Percentiles rank a stretch among this genome's conserved stretches.
Evolutionary conservation across 1,284 basidiomycete species (phyloP).

Genomic region (Moesziomyces sp.): DNA sequence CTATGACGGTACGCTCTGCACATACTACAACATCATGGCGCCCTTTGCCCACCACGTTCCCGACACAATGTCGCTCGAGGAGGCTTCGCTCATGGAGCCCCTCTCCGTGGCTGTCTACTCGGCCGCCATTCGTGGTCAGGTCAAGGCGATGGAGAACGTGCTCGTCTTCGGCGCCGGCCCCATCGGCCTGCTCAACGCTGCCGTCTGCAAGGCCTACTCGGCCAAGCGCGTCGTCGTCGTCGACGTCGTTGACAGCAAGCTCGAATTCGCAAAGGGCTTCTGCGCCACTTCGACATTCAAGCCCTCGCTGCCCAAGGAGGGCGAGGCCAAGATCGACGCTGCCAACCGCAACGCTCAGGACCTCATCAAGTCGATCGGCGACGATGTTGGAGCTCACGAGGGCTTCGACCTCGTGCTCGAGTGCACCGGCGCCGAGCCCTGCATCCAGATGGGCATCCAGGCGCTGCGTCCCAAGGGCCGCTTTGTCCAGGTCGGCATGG

Average conservation of each 20-base stretch:
- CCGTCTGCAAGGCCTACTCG: conserved; percentile 81
- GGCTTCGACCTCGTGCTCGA: conserved; percentile 75
- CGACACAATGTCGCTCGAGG: conserved; percentile 69
- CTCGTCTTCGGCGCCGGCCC: conserved; percentile 86
- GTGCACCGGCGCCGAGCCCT: conserved; percentile 71
- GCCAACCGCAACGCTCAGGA: conserved; percentile 71
- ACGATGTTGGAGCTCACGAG: conserved; percentile 69
- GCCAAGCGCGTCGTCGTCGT: conserved; percentile 65
- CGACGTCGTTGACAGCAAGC: conserved; percentile 81
- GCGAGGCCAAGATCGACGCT: conserved; percentile 65
- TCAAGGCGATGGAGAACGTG: conserved; percentile 71
- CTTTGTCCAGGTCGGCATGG: conserved; percentile 73
- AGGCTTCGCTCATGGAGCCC: conserved; percentile 82
- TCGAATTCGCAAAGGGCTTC: conserved; percentile 86
- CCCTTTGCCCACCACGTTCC: conserved; percentile 68
- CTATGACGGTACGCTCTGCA: conserved; percentile 84
- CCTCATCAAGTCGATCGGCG: conserved; percentile 69
- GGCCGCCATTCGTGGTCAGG: conserved; percentile 79
- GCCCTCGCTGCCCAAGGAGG: conserved; percentile 70
- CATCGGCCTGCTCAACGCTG: conserved; percentile 90
- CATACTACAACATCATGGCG: conserved; percentile 71
- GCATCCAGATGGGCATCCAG: conserved; percentile 63
- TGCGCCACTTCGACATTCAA: conserved; percentile 85
- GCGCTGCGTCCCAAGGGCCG: conserved; percentile 53
- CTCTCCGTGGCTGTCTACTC: conserved; percentile 91